These are phyloP conservation scores for Phytophthora pluvialis DNA, from an alignment of 352 stramenopile genomes.

Conservation along the genomic window DNA sequence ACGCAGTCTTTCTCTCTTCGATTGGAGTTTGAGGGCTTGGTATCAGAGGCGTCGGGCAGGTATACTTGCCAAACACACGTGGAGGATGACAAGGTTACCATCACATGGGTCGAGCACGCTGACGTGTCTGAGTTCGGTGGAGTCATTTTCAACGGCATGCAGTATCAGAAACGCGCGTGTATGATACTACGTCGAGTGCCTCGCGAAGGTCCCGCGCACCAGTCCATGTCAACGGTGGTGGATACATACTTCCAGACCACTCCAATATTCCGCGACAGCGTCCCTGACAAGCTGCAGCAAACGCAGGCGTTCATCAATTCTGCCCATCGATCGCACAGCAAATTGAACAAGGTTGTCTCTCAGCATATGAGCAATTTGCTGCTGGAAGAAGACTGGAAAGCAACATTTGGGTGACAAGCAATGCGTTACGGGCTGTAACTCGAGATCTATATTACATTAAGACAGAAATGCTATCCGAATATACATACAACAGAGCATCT, in stretches of 20 bases:
- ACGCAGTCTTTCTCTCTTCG: conserved; percentile 16
- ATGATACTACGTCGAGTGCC: conserved; percentile 18
- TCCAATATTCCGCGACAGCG: conserved; percentile 48
- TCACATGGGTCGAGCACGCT: conserved; percentile 42
- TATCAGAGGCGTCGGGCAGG: conserved; percentile 39
- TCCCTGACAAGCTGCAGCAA: conserved; percentile 33
- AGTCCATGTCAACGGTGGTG: conserved; percentile 32
- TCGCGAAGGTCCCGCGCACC: background rate
- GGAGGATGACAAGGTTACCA: conserved; percentile 28
- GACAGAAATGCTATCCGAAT: no score
- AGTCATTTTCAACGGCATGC: conserved; percentile 36
- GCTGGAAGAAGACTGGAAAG: conserved; percentile 7
- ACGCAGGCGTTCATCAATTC: conserved; percentile 24
- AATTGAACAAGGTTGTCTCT: background rate
- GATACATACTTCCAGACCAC: conserved; percentile 51
- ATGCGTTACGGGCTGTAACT: background rate
- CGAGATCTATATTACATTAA: no score
- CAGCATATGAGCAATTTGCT: background rate
- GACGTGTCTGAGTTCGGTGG: conserved; percentile 39
- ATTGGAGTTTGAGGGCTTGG: conserved; percentile 18
- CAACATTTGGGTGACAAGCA: background rate
- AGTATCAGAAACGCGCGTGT: conserved; percentile 37
- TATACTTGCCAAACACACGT: conserved; percentile 45
- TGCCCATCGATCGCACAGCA: background rate
- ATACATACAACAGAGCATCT: no score